phyloP scores from a whole-genome alignment of 73 alveolate genomes.

The Tetrahymena malaccensis region DNA sequence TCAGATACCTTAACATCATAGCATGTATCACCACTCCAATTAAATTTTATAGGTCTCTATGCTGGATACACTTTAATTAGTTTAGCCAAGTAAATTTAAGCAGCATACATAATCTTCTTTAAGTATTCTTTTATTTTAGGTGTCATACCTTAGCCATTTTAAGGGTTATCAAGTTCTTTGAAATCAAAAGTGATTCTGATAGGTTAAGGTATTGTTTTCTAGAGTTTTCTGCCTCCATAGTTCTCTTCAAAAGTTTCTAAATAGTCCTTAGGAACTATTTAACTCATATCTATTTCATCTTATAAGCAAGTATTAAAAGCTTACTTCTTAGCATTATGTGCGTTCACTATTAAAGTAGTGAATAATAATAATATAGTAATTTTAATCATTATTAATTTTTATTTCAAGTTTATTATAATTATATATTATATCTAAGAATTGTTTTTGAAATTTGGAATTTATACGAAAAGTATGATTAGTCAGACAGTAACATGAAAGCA shows the following conservation, averaged over 20 bases:
- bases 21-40: not conserved
- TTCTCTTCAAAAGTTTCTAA: not conserved
- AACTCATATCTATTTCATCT: not conserved
- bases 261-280: not conserved
- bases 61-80: not conserved
- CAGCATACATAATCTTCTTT: not conserved
- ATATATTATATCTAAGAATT: no score
- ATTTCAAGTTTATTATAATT: no score
- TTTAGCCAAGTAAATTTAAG: not conserved
- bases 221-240: not conserved
- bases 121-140: not conserved
- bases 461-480: no score
- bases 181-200: not conserved
- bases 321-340: not conserved
- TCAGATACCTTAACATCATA: not conserved
- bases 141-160: not conserved
- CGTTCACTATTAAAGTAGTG: not conserved
- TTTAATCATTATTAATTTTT: not conserved
- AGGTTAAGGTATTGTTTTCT: not conserved
- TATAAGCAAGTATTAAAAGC: not conserved
- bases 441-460: no score
- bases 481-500: no score
- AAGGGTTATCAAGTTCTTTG: not conserved
- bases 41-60: not conserved
- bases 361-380: not conserved